A percentile compares a stretch with the other conserved stretches of the same genome.
Evolutionary conservation across 768 basidiomycete genomes (phyloP).

Genomic region (Leccinum rimulosum): DNA sequence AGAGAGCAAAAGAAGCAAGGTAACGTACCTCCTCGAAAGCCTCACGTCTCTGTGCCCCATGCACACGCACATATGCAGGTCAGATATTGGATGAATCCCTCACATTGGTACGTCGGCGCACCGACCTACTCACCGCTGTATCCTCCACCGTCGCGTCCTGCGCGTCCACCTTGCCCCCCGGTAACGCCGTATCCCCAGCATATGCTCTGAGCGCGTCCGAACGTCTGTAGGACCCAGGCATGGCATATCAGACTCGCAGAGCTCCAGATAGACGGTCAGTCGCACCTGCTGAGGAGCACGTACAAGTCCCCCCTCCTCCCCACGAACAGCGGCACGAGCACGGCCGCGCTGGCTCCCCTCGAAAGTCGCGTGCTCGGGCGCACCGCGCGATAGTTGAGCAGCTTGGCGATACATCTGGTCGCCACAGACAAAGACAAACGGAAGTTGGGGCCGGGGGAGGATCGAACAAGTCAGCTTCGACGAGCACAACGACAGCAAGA

Average conservation of each 20-base stretch:
- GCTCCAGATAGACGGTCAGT: slow-evolving; percentile 7
- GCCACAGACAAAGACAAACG: neutral
- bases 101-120: neutral
- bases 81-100: neutral
- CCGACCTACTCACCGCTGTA: slow-evolving; percentile 57
- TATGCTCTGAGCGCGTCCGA: slow-evolving; percentile 71
- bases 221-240: slow-evolving; percentile 45
- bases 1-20: neutral
- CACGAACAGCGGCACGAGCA: slow-evolving; percentile 82
- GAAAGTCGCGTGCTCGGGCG: slow-evolving; percentile 43
- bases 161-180: slow-evolving; percentile 78
- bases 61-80: neutral
- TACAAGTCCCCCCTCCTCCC: slow-evolving; percentile 82
- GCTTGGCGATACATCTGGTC: slow-evolving; percentile 25
- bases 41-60: slow-evolving; percentile 62
- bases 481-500: neutral
- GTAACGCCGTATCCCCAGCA: slow-evolving; percentile 86
- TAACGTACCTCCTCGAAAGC: slow-evolving; percentile 80
- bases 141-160: slow-evolving; percentile 70
- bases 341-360: slow-evolving; percentile 63
- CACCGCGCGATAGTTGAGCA: slow-evolving; percentile 26
- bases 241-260: neutral
- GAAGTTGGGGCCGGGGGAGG: neutral
- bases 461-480: neutral
- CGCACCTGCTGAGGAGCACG: slow-evolving; percentile 80